phyloP scores from a whole-genome alignment of 2,329 filamentous ascomycete species.

The Aaosphaeria pasadenensis region DNA sequence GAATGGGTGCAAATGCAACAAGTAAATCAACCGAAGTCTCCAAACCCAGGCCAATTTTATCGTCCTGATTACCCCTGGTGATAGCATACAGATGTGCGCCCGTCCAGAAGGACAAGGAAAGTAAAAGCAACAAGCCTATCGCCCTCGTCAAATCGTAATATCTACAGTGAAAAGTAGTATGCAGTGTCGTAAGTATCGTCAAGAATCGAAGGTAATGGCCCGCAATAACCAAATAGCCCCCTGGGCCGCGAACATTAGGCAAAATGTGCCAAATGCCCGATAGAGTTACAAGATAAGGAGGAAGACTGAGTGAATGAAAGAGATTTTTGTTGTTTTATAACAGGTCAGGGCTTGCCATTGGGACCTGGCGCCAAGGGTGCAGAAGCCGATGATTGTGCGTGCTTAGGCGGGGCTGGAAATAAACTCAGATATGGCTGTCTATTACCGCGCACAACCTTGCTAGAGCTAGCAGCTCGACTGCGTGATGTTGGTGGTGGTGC shows the following conservation, averaged over 20 bases:
- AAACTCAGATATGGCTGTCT: conserved; percentile 26
- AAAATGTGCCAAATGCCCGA: not conserved
- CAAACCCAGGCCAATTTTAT: conserved; percentile 4
- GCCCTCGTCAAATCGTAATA: conserved; percentile 6
- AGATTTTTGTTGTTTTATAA: too few species aligned
- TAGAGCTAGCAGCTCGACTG: conserved; percentile 26
- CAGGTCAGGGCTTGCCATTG: not conserved
- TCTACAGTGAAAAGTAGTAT: conserved; percentile 10
- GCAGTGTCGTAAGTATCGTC: conserved; percentile 7
- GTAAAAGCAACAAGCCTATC: not conserved
- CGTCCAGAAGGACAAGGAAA: not conserved
- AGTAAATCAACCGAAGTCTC: not conserved
- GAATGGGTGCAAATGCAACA: too few species aligned
- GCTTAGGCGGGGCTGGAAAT: conserved; percentile 31
- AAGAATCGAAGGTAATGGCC: conserved; percentile 4
- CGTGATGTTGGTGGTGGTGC: conserved; percentile 13
- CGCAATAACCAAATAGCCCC: conserved; percentile 3
- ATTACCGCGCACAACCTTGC: conserved; percentile 12
- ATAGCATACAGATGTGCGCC: not conserved
- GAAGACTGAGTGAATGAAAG: too few species aligned
- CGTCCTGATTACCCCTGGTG: conserved; percentile 2
- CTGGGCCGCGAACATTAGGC: not conserved
- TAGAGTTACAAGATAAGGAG: not conserved
- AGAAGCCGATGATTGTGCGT: conserved; percentile 8
- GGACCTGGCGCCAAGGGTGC: not conserved